These are phyloP conservation scores for Annulohypoxylon truncatum DNA, from an alignment of 2,329 filamentous ascomycete species.

Conservation along the genomic window DNA sequence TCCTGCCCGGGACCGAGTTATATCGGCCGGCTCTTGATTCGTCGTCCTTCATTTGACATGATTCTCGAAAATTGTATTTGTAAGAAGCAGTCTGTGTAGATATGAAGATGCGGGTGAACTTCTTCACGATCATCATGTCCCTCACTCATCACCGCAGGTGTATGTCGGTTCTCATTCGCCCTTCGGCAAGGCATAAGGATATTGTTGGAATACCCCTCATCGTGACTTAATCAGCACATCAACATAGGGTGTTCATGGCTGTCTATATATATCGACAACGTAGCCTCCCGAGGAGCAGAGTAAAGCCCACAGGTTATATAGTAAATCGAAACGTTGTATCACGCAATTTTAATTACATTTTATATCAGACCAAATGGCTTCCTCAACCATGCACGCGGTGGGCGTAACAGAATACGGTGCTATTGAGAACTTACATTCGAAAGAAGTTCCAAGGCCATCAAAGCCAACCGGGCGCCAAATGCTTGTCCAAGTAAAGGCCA, in stretches of 20 bases:
- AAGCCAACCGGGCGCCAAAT: conserved; percentile 42
- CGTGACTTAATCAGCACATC: conserved; percentile 35
- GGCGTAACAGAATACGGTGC: conserved; percentile 42
- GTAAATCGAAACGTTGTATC: conserved; percentile 4
- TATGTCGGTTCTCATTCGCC: conserved; percentile 21
- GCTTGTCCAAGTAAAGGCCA: conserved; percentile 41
- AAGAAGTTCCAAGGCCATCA: conserved; percentile 35
- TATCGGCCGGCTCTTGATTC: conserved; percentile 13
- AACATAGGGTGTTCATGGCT: conserved; percentile 4
- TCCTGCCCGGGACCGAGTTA: conserved; percentile 5
- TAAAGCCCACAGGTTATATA: background rate
- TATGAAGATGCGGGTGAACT: background rate
- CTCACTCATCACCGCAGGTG: conserved; percentile 16
- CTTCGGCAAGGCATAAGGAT: conserved; percentile 22
- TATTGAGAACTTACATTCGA: conserved; percentile 39
- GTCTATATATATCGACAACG: conserved; percentile 27
- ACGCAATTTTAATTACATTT: conserved; percentile 11
- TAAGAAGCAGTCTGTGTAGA: conserved; percentile 7
- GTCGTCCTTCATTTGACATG: conserved; percentile 14
- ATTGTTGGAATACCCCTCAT: conserved; percentile 14
- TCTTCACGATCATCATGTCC: conserved; percentile 1
- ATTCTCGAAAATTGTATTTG: conserved; percentile 14
- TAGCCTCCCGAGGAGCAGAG: background rate
- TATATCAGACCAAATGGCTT: conserved; percentile 24
- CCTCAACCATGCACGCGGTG: conserved; percentile 42